Evolutionary conservation across 306 rosid genomes (phyloP).

Genomic region (Fragaria ananassa): DNA sequence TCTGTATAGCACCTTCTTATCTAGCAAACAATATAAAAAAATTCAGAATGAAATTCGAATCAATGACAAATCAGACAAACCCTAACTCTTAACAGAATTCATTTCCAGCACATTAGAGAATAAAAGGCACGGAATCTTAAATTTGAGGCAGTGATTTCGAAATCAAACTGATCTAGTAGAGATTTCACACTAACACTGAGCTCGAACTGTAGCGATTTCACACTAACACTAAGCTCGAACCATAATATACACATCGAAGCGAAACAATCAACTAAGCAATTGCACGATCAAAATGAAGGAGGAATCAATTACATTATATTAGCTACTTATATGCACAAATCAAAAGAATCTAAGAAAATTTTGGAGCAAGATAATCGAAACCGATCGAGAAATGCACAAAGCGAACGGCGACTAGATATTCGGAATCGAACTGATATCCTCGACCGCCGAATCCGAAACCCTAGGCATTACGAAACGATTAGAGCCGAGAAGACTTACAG

Average conservation of each 20-base stretch:
- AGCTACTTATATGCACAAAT: conserved; percentile 8
- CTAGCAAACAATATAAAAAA: background rate
- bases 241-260: background rate
- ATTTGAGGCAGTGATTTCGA: background rate
- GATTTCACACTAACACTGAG: background rate
- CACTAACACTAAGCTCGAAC: background rate
- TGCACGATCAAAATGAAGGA: background rate
- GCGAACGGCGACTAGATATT: background rate
- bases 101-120: background rate
- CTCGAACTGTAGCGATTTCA: background rate
- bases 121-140: background rate
- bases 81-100: background rate
- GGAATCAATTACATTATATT: conserved; percentile 13
- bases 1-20: background rate
- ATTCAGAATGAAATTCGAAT: background rate
- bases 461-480: background rate
- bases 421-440: background rate
- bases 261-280: background rate
- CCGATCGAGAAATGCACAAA: background rate
- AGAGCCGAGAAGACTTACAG: conserved; percentile 5
- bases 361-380: conserved; percentile 7
- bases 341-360: conserved; percentile 2
- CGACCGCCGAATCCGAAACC: background rate
- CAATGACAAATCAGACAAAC: background rate
- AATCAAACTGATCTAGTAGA: background rate